phyloP scores from a whole-genome alignment of 257 asterid species.

The Voacanga thouarsii region DNA sequence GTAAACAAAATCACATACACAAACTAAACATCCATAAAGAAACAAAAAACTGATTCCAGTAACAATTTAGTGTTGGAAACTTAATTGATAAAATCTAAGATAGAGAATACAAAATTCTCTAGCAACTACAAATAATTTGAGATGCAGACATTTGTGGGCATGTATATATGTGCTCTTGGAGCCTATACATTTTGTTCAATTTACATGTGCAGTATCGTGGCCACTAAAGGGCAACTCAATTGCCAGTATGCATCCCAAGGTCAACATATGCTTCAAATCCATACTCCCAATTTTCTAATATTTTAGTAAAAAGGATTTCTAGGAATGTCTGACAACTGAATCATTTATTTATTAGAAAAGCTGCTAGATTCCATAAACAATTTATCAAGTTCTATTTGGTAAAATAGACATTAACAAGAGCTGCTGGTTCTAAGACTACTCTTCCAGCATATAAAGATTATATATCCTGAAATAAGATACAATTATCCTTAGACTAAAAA shows the following conservation, averaged over 20 bases:
- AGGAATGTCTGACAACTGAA: not conserved
- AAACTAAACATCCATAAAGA: not conserved
- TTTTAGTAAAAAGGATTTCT: too few species aligned
- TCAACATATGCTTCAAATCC: not conserved
- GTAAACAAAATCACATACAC: not conserved
- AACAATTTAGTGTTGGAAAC: not conserved
- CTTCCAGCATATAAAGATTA: not conserved
- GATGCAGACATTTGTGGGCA: not conserved
- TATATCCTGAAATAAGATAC: not conserved
- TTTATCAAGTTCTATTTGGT: too few species aligned
- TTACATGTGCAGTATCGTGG: not conserved
- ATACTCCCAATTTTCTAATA: not conserved
- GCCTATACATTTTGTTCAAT: not conserved
- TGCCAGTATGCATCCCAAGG: not conserved
- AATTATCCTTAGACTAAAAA: not conserved
- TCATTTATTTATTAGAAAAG: too few species aligned
- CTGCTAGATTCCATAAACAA: too few species aligned
- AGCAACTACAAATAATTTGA: not conserved
- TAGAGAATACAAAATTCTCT: not conserved
- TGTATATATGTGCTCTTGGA: not conserved
- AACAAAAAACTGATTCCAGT: not conserved
- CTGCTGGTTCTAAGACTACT: not conserved
- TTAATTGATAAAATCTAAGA: not conserved
- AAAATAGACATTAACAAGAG: not conserved
- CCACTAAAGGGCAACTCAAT: not conserved